Evolutionary conservation across 441 rosid species (phyloP).

Genomic region (Eruca vesicaria): DNA sequence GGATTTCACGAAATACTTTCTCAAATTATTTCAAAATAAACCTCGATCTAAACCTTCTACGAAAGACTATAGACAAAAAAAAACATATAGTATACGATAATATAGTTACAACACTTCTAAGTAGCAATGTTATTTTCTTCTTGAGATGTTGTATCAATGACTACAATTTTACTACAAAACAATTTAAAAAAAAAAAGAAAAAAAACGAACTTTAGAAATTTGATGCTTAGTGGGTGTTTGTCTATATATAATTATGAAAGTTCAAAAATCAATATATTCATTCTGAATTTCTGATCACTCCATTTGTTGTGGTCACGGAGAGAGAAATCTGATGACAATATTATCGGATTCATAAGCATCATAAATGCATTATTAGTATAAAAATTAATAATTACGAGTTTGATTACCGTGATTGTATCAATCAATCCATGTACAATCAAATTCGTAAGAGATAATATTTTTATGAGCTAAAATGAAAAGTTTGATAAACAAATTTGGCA

Average conservation of each 20-base stretch:
- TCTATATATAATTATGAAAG: not conserved
- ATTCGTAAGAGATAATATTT: not conserved
- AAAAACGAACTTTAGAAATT: not conserved
- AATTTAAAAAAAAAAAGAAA: too few species aligned
- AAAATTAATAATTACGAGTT: conserved; percentile 9
- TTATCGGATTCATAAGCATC: conserved; percentile 21
- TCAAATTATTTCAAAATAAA: not conserved
- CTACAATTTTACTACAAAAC: not conserved
- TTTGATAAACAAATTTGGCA: not conserved
- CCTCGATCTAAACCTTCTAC: not conserved
- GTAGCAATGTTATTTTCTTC: not conserved
- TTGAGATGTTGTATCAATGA: not conserved
- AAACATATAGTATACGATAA: not conserved
- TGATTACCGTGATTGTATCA: conserved; percentile 12
- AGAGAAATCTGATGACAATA: conserved; percentile 16
- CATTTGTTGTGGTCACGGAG: conserved; percentile 19
- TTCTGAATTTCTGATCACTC: not conserved
- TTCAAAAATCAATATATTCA: too few species aligned
- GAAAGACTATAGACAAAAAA: not conserved
- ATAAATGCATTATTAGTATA: not conserved
- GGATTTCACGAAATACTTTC: not conserved
- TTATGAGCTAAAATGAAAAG: not conserved
- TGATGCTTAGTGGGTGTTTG: conserved; percentile 4
- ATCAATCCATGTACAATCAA: conserved; percentile 23
- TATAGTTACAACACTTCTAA: not conserved